These are phyloP conservation scores for Gnomoniopsis sp. DNA, from an alignment of 2,329 filamentous ascomycete species.

Conservation along the genomic window DNA sequence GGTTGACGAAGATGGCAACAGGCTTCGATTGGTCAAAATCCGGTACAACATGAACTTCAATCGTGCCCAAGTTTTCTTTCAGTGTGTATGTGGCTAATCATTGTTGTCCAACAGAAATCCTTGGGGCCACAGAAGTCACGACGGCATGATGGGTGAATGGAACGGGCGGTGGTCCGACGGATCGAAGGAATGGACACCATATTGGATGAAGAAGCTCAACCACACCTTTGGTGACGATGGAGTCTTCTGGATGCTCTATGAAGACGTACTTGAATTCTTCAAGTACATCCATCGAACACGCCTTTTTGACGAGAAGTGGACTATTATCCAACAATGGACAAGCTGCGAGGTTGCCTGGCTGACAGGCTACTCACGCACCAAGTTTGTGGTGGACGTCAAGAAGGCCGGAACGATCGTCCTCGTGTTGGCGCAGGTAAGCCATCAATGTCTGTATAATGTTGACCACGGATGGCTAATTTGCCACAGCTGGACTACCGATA, in stretches of 20 bases:
- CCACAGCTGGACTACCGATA: slow-evolving; percentile 43
- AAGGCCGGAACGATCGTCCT: slow-evolving; percentile 39
- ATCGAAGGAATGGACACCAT: slow-evolving; percentile 69
- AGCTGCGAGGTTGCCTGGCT: slow-evolving; percentile 41
- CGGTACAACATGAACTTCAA: slow-evolving; percentile 32
- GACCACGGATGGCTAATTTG: background rate
- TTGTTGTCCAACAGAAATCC: slow-evolving; percentile 52
- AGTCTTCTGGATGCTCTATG: slow-evolving; percentile 44
- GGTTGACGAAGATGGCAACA: slow-evolving; percentile 36
- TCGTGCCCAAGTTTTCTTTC: slow-evolving; percentile 11
- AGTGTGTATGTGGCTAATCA: background rate
- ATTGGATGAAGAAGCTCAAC: slow-evolving; percentile 65
- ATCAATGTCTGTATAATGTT: background rate
- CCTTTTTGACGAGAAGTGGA: slow-evolving; percentile 44
- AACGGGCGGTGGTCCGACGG: slow-evolving; percentile 72
- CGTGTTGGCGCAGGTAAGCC: slow-evolving; percentile 35
- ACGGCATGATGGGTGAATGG: slow-evolving; percentile 53
- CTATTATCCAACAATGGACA: slow-evolving; percentile 42
- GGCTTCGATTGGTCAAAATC: slow-evolving; percentile 39
- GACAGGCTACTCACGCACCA: slow-evolving; percentile 41
- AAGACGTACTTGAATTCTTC: slow-evolving; percentile 43
- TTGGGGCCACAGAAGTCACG: slow-evolving; percentile 57
- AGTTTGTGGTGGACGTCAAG: slow-evolving; percentile 40
- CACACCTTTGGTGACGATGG: slow-evolving; percentile 69
- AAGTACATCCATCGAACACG: slow-evolving; percentile 42